Evolutionary conservation across 2,329 filamentous ascomycete species (phyloP).

Genomic region (Trichophyton mentagrophytes): DNA sequence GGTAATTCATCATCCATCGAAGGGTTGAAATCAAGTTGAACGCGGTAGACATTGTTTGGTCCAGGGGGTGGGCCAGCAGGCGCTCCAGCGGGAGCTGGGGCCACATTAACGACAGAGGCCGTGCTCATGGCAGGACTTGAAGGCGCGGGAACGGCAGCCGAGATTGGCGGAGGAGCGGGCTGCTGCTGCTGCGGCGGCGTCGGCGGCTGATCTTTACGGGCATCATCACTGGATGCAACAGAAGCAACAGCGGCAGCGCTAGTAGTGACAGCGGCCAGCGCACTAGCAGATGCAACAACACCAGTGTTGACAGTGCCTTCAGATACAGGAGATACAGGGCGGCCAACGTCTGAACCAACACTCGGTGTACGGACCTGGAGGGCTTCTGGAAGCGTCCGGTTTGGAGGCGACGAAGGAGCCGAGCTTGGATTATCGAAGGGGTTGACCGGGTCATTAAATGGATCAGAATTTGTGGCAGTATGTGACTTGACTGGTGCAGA

Average conservation of each 20-base stretch:
- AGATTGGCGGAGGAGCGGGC: conserved; percentile 10
- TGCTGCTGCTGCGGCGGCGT: neutral
- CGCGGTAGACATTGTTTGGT: conserved; percentile 67
- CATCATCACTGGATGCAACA: conserved; percentile 15
- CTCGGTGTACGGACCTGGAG: conserved; percentile 22
- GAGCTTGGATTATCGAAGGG: conserved; percentile 57
- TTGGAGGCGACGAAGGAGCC: conserved; percentile 20
- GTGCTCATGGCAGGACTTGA: conserved; percentile 18
- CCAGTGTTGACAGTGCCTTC: conserved; percentile 25
- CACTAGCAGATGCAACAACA: conserved; percentile 30
- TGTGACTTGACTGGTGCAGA: conserved; percentile 24
- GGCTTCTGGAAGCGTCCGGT: conserved; percentile 9
- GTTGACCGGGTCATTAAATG: conserved; percentile 47
- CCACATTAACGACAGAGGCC: conserved; percentile 35
- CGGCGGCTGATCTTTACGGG: conserved; percentile 11
- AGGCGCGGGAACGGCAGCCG: conserved; percentile 13
- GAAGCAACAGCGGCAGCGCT: conserved; percentile 16
- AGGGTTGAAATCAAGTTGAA: conserved; percentile 87
- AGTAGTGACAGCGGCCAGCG: conserved; percentile 29
- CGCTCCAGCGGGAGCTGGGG: conserved; percentile 46
- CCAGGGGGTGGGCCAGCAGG: conserved; percentile 20
- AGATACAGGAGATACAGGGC: conserved; percentile 27
- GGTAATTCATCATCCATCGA: conserved; percentile 86
- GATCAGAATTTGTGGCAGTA: conserved; percentile 28
- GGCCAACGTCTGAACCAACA: conserved; percentile 32